Percentiles rank a stretch among this genome's conserved stretches.
These are phyloP conservation scores for Leptographium flavum DNA, from an alignment of 2,329 filamentous ascomycete genomes.

Conservation along the genomic window DNA sequence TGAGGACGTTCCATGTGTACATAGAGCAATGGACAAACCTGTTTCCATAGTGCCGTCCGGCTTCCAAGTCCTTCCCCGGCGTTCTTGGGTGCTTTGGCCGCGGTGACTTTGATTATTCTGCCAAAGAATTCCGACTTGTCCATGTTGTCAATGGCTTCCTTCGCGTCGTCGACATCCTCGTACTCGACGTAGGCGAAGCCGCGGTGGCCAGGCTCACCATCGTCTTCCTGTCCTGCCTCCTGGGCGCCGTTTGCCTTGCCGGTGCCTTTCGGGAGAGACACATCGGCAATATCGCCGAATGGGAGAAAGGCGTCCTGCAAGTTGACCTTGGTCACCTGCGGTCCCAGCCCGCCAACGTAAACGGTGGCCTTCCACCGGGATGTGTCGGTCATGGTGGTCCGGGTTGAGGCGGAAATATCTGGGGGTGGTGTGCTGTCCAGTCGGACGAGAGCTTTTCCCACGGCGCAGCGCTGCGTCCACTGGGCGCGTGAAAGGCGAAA, in stretches of 20 bases:
- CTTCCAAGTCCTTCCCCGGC: conserved; percentile 77
- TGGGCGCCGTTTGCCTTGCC: conserved; percentile 45
- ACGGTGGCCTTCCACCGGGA: conserved; percentile 80
- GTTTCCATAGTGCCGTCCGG: conserved; percentile 92
- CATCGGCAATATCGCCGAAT: conserved; percentile 88
- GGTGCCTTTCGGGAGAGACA: conserved; percentile 81
- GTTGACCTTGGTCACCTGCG: conserved; percentile 58
- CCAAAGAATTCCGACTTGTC: conserved; percentile 93
- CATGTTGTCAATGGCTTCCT: conserved; percentile 98
- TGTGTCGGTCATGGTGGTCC: conserved; percentile 59
- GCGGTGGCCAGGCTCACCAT: conserved; percentile 37
- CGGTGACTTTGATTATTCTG: conserved; percentile 77
- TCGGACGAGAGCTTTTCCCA: not conserved
- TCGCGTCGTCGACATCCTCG: conserved; percentile 70
- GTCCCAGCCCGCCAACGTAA: conserved; percentile 79
- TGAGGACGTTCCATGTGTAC: not conserved
- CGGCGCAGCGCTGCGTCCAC: not conserved
- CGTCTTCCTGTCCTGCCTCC: not conserved
- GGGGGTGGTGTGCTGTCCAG: not conserved
- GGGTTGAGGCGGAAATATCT: not conserved
- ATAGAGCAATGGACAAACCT: conserved; percentile 43
- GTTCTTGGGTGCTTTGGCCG: conserved; percentile 84
- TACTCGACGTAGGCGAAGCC: conserved; percentile 97
- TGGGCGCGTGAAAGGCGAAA: not conserved
- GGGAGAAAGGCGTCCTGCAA: conserved; percentile 88